Conservation (phyloP, 2,329 filamentous ascomycete genomes). For the Sporothrix curviconia region DNA sequence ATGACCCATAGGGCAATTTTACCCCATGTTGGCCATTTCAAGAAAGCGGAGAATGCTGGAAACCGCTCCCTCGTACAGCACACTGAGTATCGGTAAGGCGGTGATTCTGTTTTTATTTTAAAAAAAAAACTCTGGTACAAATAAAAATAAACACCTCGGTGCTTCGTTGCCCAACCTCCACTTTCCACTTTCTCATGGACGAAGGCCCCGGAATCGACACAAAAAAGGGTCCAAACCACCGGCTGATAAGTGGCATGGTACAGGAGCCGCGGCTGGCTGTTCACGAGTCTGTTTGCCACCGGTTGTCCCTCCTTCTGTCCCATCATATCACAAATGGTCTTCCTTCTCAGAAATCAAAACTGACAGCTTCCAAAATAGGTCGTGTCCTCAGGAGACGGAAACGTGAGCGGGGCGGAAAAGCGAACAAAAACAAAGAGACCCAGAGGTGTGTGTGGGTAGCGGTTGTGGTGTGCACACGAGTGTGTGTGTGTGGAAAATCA, state of each 20-base stretch:
- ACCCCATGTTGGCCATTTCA: background rate
- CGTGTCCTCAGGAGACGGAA: background rate
- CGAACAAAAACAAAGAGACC: background rate
- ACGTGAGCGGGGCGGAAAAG: background rate
- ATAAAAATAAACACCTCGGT: background rate
- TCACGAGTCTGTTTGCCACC: no score
- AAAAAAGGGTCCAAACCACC: slow-evolving; percentile 23
- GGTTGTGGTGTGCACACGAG: no score
- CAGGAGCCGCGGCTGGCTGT: no score
- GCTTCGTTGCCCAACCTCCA: slow-evolving; percentile 5
- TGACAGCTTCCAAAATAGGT: background rate
- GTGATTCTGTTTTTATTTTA: no score
- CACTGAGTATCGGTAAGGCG: no score
- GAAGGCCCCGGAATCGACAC: no score
- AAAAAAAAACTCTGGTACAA: background rate
- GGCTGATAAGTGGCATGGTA: slow-evolving; percentile 29
- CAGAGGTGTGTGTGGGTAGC: background rate
- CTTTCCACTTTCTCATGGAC: background rate
- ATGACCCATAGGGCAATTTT: background rate
- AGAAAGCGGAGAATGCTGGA: no score
- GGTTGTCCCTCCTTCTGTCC: no score
- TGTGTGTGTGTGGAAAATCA: background rate
- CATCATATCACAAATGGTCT: no score
- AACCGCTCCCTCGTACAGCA: no score
- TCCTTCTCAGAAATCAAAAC: background rate